Evolutionary conservation across 1,284 basidiomycete genomes (phyloP), one percentile per base, ranked within the genome.

Genomic region (Fomitopsis betulina): DNA sequence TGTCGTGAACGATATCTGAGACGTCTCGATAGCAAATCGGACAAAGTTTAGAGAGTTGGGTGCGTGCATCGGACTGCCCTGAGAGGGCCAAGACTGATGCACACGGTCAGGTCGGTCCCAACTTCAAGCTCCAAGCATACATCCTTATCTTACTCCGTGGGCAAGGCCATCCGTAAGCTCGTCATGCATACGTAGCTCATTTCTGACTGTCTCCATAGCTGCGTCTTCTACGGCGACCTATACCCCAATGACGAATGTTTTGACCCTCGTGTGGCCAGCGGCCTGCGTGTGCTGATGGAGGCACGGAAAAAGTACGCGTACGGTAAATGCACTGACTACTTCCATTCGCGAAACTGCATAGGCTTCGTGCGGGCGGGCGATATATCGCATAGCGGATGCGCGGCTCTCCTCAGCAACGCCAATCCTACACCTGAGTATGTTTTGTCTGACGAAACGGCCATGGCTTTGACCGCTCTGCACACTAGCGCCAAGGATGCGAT

Each of bases 151-250:
- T 98, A 38, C 79, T 97, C 42, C 85, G 94, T 60, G 76, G 80
- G 21, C 80, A 84, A 57, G 96, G 96, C n/a, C 87, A 95, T 72
- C 96, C 96, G 81, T 95, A 67, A 72, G 91, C 73, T 3, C 27
- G 19, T 3, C 38, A 30, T 33, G 17, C 25, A 7, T 9, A 39
- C 23, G 19, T 13, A 32, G 9, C 4, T 0, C 7, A 27, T 7
- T 53, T 6, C 21, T 27, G 12, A 39, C 9, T 8, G 38, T 5
- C n/a, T 21, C 5, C 38, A 47, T 52, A 94, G 91, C 42, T 94
- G 94, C 67, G 86, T 97, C 33, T 98, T 98, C 74, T 94, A 94
- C 62, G 94, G 94, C 8, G 96, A 98, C 73, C 70, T 96, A 25
- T 93, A 89, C 65, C 86, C 84, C 0, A 87, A 89, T 64, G 64